Conservation (phyloP, 129 eudicot species). For the Lactuca saligna region DNA sequence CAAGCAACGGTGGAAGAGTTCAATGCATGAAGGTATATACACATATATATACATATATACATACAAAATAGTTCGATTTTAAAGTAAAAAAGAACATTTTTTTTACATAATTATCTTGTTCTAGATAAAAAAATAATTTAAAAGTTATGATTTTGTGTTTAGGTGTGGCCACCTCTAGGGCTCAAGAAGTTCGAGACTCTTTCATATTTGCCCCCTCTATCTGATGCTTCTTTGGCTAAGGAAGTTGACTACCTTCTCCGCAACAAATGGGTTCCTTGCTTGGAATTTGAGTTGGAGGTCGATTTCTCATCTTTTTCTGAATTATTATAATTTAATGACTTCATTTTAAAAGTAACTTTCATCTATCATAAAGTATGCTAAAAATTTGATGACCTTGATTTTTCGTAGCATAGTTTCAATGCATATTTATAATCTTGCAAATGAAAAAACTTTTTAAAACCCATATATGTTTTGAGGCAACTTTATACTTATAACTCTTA, state of each 20-base stretch:
- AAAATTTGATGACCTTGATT: too few relatives aligned
- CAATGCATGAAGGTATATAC: constrained; percentile 56
- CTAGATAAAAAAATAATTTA: neutral
- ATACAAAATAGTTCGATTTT: too few relatives aligned
- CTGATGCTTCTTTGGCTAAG: constrained; percentile 19
- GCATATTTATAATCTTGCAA: neutral
- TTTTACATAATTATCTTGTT: neutral
- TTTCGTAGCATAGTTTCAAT: neutral
- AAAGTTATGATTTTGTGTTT: constrained; percentile 1
- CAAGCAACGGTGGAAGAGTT: constrained; percentile 57
- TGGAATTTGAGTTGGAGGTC: constrained; percentile 54
- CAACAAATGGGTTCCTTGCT: constrained; percentile 70
- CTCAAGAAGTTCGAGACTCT: constrained; percentile 70
- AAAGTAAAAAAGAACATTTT: neutral
- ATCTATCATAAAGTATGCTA: too few relatives aligned
- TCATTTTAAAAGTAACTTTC: neutral
- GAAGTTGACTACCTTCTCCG: constrained; percentile 64
- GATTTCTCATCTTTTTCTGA: constrained; percentile 9
- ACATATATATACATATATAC: too few relatives aligned
- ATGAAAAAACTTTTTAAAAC: neutral
- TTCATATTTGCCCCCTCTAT: constrained; percentile 53
- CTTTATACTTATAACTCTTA: too few relatives aligned
- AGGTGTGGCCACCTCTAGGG: constrained; percentile 65
- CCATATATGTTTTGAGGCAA: neutral
- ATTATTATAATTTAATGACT: neutral